A percentile compares a stretch with the other conserved stretches of the same genome.
Conservation (phyloP, 2,329 filamentous ascomycete species). For the Exophiala calicioides region DNA sequence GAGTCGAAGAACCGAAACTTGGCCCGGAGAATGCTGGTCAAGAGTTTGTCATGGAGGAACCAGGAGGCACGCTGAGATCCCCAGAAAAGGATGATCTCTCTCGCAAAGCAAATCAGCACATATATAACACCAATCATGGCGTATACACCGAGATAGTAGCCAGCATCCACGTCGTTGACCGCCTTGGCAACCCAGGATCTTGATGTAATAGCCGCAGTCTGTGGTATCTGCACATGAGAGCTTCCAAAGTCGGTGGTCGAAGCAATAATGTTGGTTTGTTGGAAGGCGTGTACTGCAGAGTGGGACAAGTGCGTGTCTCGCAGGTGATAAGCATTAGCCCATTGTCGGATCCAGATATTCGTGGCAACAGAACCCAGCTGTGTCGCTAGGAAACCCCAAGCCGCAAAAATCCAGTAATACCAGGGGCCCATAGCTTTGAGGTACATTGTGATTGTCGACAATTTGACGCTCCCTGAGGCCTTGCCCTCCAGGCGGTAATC, state of each 20-base stretch:
- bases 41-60: conserved; percentile 76
- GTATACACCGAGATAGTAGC: conserved; percentile 82
- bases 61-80: conserved; percentile 87
- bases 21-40: conserved; percentile 78
- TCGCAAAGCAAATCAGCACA: conserved; percentile 75
- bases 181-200: conserved; percentile 24
- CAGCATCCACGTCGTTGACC: conserved; percentile 65
- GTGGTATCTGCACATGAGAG: conserved; percentile 17
- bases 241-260: conserved; percentile 14
- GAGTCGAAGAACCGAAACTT: conserved; percentile 98
- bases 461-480: conserved; percentile 82
- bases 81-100: conserved; percentile 88
- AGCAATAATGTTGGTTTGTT: background rate
- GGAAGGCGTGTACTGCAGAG: conserved; percentile 20
- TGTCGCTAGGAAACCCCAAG: conserved; percentile 74
- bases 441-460: conserved; percentile 82
- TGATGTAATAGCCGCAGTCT: conserved; percentile 5
- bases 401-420: conserved; percentile 87
- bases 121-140: conserved; percentile 76
- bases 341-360: conserved; percentile 91
- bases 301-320: conserved; percentile 24
- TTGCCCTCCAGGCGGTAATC: conserved; percentile 69
- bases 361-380: conserved; percentile 84
- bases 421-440: conserved; percentile 89
- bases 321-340: conserved; percentile 82